Percentiles rank a stretch among this genome's conserved stretches.
These are phyloP conservation scores for Adansonia gregorii DNA, from an alignment of 441 rosid species.

Conservation along the genomic window DNA sequence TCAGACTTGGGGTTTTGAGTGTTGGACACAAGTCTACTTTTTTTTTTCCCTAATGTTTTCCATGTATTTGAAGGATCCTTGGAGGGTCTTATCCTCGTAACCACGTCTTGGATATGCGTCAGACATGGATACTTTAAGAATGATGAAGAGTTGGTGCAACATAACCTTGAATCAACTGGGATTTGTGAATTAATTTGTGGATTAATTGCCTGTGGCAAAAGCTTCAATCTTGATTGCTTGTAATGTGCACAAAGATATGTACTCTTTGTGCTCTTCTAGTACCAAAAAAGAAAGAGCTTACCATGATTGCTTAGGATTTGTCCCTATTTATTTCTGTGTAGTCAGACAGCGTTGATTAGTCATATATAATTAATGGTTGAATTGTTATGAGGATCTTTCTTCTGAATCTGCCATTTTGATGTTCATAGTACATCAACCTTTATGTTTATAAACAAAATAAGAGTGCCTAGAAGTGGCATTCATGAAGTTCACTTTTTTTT, in stretches of 20 bases:
- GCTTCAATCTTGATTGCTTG: constrained; percentile 8
- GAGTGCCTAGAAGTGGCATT: constrained; percentile 14
- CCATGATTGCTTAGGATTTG: neutral
- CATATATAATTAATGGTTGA: neutral
- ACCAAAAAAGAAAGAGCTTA: neutral
- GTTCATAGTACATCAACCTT: neutral
- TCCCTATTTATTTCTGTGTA: neutral
- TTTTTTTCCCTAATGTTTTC: too few species aligned
- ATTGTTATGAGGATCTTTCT: neutral
- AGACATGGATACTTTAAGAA: too few species aligned
- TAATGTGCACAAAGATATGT: neutral
- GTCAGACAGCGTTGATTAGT: neutral
- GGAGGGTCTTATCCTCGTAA: too few species aligned
- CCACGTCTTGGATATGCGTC: too few species aligned
- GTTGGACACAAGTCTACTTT: too few species aligned
- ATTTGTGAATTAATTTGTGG: neutral
- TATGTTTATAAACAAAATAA: neutral
- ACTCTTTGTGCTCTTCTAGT: neutral
- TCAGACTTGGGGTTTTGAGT: too few species aligned
- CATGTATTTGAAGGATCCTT: too few species aligned
- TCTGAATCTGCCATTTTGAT: neutral
- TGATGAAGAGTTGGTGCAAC: too few species aligned
- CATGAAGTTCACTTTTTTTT: neutral
- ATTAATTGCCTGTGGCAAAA: neutral
- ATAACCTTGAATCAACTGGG: neutral